Percentiles rank a stretch among this genome's conserved stretches.
These are phyloP conservation scores for Penicillium longicatenatum DNA, from an alignment of 495 filamentous ascomycete species.

Conservation along the genomic window DNA sequence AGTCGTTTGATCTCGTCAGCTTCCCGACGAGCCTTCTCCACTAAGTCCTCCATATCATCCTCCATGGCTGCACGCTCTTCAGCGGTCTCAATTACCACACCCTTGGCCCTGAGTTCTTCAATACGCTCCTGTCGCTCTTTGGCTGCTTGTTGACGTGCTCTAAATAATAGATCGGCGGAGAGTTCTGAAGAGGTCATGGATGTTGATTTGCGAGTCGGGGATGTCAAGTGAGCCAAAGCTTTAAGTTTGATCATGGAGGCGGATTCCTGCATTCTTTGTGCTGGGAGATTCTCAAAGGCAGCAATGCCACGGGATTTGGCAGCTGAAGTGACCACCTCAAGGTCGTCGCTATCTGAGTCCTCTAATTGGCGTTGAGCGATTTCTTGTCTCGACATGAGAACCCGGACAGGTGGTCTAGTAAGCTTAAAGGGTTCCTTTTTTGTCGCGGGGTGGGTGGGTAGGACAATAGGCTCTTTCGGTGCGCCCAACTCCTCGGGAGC, in stretches of 20 bases:
- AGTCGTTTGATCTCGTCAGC: constrained; percentile 74
- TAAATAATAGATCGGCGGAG: constrained; percentile 62
- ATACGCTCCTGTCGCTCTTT: constrained; percentile 77
- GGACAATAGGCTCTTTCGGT: background rate
- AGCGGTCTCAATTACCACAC: constrained; percentile 78
- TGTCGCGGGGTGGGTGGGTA: background rate
- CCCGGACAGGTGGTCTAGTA: constrained; percentile 37
- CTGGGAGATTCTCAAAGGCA: constrained; percentile 70
- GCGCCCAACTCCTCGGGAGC: background rate
- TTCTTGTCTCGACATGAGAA: constrained; percentile 40
- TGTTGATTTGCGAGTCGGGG: constrained; percentile 52
- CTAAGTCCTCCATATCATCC: constrained; percentile 80
- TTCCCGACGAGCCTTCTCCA: constrained; percentile 81
- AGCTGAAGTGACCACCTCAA: constrained; percentile 59
- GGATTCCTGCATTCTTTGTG: constrained; percentile 58
- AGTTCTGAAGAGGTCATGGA: constrained; percentile 71
- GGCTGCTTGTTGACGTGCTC: constrained; percentile 78
- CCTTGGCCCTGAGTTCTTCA: constrained; percentile 72
- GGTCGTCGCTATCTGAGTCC: constrained; percentile 70
- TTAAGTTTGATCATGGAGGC: constrained; percentile 67
- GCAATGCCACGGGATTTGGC: constrained; percentile 47
- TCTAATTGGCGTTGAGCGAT: constrained; percentile 43
- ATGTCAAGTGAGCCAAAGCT: constrained; percentile 74
- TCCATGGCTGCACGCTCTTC: constrained; percentile 83
- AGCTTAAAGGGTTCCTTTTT: constrained; percentile 19